Evolutionary conservation across 2,329 filamentous ascomycete genomes (phyloP).

Genomic region (Neocucurbitaria cava): DNA sequence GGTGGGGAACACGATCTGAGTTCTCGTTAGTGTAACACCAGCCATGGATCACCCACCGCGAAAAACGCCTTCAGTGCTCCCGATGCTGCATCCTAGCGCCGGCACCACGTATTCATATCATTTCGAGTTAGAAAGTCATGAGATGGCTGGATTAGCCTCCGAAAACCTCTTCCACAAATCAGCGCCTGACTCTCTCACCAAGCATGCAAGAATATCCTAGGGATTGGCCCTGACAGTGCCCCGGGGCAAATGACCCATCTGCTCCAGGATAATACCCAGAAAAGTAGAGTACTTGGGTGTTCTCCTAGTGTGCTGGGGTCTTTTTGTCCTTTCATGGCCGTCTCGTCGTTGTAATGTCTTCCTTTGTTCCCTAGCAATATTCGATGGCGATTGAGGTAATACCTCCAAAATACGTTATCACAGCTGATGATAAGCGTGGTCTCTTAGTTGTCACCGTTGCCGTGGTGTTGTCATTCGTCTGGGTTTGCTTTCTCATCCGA

Average conservation of each 20-base stretch:
- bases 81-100: constrained; percentile 4
- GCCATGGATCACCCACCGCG: constrained; percentile 4
- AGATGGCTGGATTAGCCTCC: constrained; percentile 2
- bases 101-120: constrained; percentile 4
- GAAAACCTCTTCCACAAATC: constrained; percentile 4
- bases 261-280: not conserved
- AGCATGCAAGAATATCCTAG: not conserved
- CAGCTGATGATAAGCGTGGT: constrained; percentile 40
- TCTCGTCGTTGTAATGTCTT: constrained; percentile 6
- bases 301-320: not conserved
- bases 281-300: not conserved
- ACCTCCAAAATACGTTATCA: constrained; percentile 40
- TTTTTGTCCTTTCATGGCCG: constrained; percentile 2
- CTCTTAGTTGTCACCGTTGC: constrained; percentile 41
- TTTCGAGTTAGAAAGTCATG: constrained; percentile 1
- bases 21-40: not conserved
- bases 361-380: constrained; percentile 1
- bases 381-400: constrained; percentile 30
- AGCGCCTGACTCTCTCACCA: constrained; percentile 2
- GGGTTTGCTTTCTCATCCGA: constrained; percentile 39
- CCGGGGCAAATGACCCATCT: not conserved
- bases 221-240: not conserved
- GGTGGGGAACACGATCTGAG: not conserved
- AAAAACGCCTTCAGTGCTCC: not conserved
- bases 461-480: constrained; percentile 37